These are phyloP conservation scores for Colletotrichum salicis DNA, from an alignment of 2,329 filamentous ascomycete species.

Conservation along the genomic window DNA sequence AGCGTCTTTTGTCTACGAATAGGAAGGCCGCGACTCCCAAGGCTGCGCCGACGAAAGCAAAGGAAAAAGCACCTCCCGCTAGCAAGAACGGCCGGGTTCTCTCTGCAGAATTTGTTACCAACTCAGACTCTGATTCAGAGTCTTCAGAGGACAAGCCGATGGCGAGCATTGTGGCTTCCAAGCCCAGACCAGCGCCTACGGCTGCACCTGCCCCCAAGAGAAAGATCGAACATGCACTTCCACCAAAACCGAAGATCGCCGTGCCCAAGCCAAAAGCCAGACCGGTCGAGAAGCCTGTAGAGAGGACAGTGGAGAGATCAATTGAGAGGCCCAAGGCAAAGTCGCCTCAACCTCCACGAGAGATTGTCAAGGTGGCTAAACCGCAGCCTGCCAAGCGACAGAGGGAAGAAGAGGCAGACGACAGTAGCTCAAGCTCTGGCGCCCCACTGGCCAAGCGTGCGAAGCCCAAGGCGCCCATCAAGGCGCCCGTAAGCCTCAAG, in stretches of 20 bases:
- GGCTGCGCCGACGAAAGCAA: constrained; percentile 55
- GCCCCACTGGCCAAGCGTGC: constrained; percentile 68
- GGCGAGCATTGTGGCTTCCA: constrained; percentile 48
- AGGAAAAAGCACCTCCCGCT: constrained; percentile 46
- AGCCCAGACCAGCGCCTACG: constrained; percentile 41
- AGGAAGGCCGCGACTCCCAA: constrained; percentile 44
- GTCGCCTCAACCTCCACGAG: constrained; percentile 36
- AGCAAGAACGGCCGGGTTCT: constrained; percentile 58
- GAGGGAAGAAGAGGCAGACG: constrained; percentile 60
- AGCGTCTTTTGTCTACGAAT: constrained; percentile 59
- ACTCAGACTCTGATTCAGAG: constrained; percentile 68
- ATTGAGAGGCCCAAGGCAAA: constrained; percentile 42
- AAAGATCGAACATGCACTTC: constrained; percentile 41
- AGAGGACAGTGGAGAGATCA: constrained; percentile 27
- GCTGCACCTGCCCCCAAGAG: constrained; percentile 39
- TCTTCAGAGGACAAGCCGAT: constrained; percentile 62
- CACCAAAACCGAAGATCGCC: constrained; percentile 44
- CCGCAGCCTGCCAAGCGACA: constrained; percentile 58
- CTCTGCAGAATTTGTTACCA: constrained; percentile 66
- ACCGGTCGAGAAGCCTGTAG: constrained; percentile 39
- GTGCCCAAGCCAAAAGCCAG: constrained; percentile 47
- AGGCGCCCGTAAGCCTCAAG: constrained; percentile 46
- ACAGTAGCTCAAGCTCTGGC: constrained; percentile 69
- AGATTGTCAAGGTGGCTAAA: constrained; percentile 46
- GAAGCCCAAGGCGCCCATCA: constrained; percentile 59